Base-by-base conservation (phyloP, 2,329 filamentous ascomycete genomes). In the Clarireedia paspali region DNA sequence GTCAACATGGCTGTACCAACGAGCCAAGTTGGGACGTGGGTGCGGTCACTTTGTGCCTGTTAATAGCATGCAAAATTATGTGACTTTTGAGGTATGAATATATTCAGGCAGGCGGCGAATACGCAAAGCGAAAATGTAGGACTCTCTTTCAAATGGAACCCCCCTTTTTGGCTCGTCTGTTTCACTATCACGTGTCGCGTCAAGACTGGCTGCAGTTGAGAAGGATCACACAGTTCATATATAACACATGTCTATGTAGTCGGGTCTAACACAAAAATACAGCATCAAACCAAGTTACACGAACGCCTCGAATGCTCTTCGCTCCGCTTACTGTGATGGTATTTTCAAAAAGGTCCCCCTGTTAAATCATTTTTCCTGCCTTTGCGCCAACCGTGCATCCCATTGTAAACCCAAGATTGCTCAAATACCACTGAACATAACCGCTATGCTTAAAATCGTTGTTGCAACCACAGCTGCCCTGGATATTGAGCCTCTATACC, bases 401-500 rank as follows among this genome's bases (percentile, higher is more conserved):
- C 59, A 45, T 39, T 44, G 47, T 55, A 47, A 46, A 52, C 50
- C 40, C 39, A 47, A 57, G 34, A 47, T 52, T 42, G 17, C 23
- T 47, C 47, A 53, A 20, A 40, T 57, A 47, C 39, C 45, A 45
- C 52, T 47, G 62, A 57, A 67, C 50, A 66, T 57, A 53, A 59
- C 59, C 55, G 62, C 36, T 27, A 62, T 48, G 20, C 57, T 60
- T 47, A 63, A 26, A 14, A 57, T 47, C 46, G 56, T 50, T 17
- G 57, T 55, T 17, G 57, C 49, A 23, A 60, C 24, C 30, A 57
- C 48, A 38, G 62, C 24, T 14, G 58, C 24, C 14, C 51, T 46
- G 47, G 60, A 54, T 17, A 60, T 60, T 4, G 81, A 84, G 60
- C 81, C 82, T 0, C 82, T 85, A 65, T 82, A 82, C 7, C 65